Conservation (phyloP, 2,329 filamentous ascomycete genomes). For the Sclerotinia sclerotiorum region DNA sequence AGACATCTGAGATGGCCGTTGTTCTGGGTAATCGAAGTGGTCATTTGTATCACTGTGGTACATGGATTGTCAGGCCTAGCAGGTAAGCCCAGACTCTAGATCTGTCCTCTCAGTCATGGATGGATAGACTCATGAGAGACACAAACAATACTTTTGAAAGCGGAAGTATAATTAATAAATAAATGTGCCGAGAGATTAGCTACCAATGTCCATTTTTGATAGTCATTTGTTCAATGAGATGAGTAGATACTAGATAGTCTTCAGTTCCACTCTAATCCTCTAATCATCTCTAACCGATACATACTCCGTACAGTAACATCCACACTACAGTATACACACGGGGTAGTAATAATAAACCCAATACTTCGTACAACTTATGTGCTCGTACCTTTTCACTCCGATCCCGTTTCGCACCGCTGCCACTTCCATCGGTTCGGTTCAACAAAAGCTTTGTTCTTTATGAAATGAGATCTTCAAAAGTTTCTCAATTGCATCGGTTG, state of each 20-base stretch:
- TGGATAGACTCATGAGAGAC: background rate
- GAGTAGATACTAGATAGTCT: background rate
- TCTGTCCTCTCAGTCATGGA: background rate
- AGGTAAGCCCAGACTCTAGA: background rate
- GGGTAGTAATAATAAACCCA: background rate
- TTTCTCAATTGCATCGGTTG: background rate
- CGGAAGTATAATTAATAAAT: background rate
- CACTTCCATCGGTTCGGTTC: background rate
- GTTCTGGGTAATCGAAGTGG: constrained; percentile 6
- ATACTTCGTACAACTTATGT: background rate
- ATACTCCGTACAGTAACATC: too few species aligned
- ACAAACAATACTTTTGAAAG: background rate
- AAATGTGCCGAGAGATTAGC: constrained; percentile 1
- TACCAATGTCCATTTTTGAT: background rate
- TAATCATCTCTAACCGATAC: background rate
- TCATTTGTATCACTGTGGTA: background rate
- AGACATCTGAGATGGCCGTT: constrained; percentile 15
- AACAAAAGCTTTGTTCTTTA: background rate
- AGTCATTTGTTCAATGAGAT: background rate
- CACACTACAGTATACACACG: background rate
- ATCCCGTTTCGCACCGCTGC: background rate
- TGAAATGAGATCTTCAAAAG: background rate
- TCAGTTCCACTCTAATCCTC: background rate
- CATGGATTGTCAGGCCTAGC: background rate
- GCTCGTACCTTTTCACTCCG: background rate